Evolutionary conservation across 148 eudicot genomes (phyloP), one percentile per base, ranked within the genome.

Genomic region (Spergularia marina): DNA sequence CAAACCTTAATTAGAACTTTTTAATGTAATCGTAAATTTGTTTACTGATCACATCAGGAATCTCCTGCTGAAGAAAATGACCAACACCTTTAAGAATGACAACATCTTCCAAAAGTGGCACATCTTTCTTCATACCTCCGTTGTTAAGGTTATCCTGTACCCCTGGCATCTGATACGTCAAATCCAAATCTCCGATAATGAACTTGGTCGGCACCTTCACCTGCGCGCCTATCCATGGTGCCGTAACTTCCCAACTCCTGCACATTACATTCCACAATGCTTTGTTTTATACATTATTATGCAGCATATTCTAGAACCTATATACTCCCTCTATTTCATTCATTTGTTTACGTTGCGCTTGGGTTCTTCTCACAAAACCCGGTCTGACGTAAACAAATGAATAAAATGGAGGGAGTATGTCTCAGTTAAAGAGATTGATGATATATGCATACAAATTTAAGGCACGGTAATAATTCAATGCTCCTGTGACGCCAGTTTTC

Each of bases 401-500:
- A 6, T 16, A 10, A 4, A 30, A n/a, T 1, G 0, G 0, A 0
- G 4, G 0, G 4, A 41, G 0, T 30, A 1, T 30, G 34, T 30
- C 34, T 30, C 2, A 30, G 2, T 30, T 30, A 30, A 2, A 30
- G 2, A 2, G 2, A n/a, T 30, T 30, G 2, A 0, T 30, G 34
- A 30, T 34, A 12, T n/a, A 41, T 47, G 68, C 92, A 52, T 79
- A 90, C 90, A 90, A 39, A 65, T 90, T 85, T 71, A 90, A 8
- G 53, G 85, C 89, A 52, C 90, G 89, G 23, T 90, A 90, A 61
- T 88, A 88, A 78, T 88, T 90, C 21, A 90, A 72, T 53, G 91
- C 91, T 52, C 91, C 90, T 0, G 91, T 90, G 83, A 88, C 77
- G 63, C 90, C 90, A n/a, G 53, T 85, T 40, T 68, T 75, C 8